These are phyloP conservation scores for Talinum fruticosum DNA, from an alignment of 148 eudicot genomes.

Conservation along the genomic window DNA sequence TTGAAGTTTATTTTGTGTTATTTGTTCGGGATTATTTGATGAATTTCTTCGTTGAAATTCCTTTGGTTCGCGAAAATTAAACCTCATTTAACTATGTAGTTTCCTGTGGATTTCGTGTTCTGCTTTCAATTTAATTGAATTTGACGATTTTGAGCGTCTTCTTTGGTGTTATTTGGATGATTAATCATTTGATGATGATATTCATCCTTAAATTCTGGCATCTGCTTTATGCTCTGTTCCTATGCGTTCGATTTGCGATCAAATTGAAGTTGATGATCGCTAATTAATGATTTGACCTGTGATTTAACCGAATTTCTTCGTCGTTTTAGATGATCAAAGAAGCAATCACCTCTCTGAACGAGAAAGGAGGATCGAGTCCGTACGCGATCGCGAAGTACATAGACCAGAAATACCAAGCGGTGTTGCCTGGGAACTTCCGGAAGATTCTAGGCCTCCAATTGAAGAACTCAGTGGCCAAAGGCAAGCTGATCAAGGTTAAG, in stretches of 20 bases:
- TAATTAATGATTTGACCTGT: too few relatives aligned
- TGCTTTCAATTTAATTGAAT: too few relatives aligned
- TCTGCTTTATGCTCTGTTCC: background rate
- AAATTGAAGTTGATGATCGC: background rate
- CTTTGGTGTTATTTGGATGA: background rate
- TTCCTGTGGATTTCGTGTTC: too few relatives aligned
- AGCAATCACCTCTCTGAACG: slow-evolving; percentile 39
- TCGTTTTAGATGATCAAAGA: slow-evolving; percentile 36
- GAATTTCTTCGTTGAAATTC: too few relatives aligned
- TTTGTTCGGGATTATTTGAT: background rate
- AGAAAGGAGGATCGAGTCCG: slow-evolving; percentile 37
- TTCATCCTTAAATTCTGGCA: background rate
- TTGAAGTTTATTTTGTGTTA: background rate
- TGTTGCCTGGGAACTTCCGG: slow-evolving; percentile 33
- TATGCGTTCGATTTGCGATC: background rate
- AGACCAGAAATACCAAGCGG: slow-evolving; percentile 22
- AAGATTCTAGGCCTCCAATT: slow-evolving; percentile 33
- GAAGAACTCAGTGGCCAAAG: slow-evolving; percentile 31
- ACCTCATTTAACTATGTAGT: too few relatives aligned
- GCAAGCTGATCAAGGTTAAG: slow-evolving; percentile 32
- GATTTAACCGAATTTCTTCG: background rate
- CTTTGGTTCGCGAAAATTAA: too few relatives aligned
- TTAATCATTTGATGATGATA: background rate
- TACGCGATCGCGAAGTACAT: slow-evolving; percentile 41
- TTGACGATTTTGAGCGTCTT: background rate